Conservation (phyloP, 768 basidiomycete genomes). For the Xanthoconium purpureum region DNA sequence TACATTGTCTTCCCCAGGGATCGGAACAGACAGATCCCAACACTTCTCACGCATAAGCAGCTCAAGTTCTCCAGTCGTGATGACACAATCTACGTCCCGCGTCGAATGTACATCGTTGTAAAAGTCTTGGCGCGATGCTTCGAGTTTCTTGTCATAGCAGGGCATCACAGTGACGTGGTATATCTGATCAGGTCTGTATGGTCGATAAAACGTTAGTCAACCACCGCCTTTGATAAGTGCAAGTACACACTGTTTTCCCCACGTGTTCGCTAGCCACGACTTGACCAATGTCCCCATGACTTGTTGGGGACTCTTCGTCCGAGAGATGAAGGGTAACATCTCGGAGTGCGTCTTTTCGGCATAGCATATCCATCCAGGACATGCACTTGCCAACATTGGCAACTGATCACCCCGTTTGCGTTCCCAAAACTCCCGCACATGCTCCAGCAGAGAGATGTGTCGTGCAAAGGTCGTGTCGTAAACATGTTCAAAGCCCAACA, state of each 20-base stretch:
- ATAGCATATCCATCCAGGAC: constrained; percentile 99
- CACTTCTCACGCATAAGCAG: constrained; percentile 77
- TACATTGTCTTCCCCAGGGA: constrained; percentile 46
- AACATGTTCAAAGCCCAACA: constrained; percentile 75
- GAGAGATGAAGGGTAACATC: constrained; percentile 86
- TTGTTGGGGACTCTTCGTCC: constrained; percentile 90
- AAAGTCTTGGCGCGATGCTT: constrained; percentile 94
- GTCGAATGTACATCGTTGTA: constrained; percentile 78
- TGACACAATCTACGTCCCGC: constrained; percentile 93
- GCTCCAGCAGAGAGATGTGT: constrained; percentile 80
- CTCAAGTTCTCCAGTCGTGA: constrained; percentile 94
- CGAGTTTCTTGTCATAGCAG: constrained; percentile 99
- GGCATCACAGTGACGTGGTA: constrained; percentile 99
- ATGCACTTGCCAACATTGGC: constrained; percentile 94
- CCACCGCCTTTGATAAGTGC: not conserved
- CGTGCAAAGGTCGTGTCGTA: constrained; percentile 96
- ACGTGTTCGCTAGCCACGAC: constrained; percentile 69
- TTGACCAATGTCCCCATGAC: constrained; percentile 94
- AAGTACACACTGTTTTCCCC: constrained; percentile 63
- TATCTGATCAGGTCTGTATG: constrained; percentile 71
- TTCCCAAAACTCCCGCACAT: constrained; percentile 76
- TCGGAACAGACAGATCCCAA: constrained; percentile 67
- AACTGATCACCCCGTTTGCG: constrained; percentile 48
- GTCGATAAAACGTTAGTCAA: constrained; percentile 2
- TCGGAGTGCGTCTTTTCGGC: constrained; percentile 96